Evolutionary conservation across 2,329 filamentous ascomycete species (phyloP), one percentile per base, ranked within the genome.

Genomic region (Fusarium agapanthi): DNA sequence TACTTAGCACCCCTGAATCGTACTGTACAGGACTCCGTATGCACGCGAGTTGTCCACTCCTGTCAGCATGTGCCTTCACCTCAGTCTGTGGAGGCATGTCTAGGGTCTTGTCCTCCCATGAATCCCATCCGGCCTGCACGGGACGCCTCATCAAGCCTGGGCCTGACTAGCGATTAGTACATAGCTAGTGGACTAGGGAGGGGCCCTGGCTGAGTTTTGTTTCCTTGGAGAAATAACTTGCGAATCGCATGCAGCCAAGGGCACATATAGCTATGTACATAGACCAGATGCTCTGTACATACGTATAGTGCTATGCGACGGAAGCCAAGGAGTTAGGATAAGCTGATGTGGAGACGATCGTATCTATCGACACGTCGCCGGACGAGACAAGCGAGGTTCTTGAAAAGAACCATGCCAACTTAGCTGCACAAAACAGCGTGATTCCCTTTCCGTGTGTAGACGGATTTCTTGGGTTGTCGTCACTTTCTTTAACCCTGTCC

Each of bases 311-410:
- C 32, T 34, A 48, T 60, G 59, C 38, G 41, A 45, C 26, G 37
- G 41, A 62, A 61, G 59, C 41, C 65, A 59, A 67, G 60, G 47
- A 71, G 45, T 61, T 43, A 45, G 60, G 38, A 60, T 38, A 70
- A 73, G 69, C 57, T 62, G 69, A 70, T 70, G 70, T 72, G 70
- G 70, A 51, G 58, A 73, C 63, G 40, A 67, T 57, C 45, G 35
- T 43, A 50, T 45, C 59, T 70, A 57, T 66, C 70, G 69, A 72
- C 70, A 72, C 70, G 69, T 72, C 38, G 32, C 32, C 14, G 32
- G 32, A 34, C 14, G 32, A 34, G 32, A 34, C 32, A 14, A 34
- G 32, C 32, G 54, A 69, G 63, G 53, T 61, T 70, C 54, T 44
- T 56, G 45, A 51, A 50, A 48, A 63, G 53, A 57, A 66, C 65